Base-by-base conservation (phyloP, 2,329 filamentous ascomycete species). In the Hymenotorrendiella dingleyae region DNA sequence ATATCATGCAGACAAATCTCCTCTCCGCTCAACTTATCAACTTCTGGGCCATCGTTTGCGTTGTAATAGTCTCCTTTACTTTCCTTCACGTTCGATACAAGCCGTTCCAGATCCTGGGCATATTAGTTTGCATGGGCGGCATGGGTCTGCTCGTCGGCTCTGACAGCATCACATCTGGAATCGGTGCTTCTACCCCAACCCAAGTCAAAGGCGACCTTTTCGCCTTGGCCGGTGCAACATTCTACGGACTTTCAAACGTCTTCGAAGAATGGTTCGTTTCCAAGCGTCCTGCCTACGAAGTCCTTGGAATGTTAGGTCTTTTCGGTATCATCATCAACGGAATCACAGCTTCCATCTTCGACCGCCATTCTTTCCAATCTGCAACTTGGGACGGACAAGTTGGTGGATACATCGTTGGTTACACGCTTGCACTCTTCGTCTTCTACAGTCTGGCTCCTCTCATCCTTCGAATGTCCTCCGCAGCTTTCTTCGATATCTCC, bases 41-140 rank as follows among this genome's bases (percentile, higher is more conserved):
- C 73, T 97, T 97, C 70, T 97, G 91, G 91, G 86, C 90, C 55
- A 97, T 98, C 54, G 86, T 94, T 38, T 82, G 91, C 49, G 93
- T 98, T 17, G 88, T 97, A 16, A 61, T 85, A 48, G 68, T 96
- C 52, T 95, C 88, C 21, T 90, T 94, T 67, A 53, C 82, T 50
- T 72, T 96, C 55, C 78, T 98, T 45, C 76, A 74, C 54, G 93
- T 98, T 33, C 86, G 93, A 57, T 98, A 98, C 74, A 87, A 89
- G 68, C 70, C 78, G 62, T 80, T 86, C 45, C 93, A 97, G 70
- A 79, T 95, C 56, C 54, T 78, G 23, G 93, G 93, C 43, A 97
- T 98, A 63, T 60, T 96, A 36, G 71, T 97, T 64, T 93, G 86
- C 71, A 89, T 90, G 62, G 90, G 87, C 53, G 93, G 93, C 50